These are phyloP conservation scores for Pythium sp. DNA, from an alignment of 352 stramenopile species.

Conservation along the genomic window DNA sequence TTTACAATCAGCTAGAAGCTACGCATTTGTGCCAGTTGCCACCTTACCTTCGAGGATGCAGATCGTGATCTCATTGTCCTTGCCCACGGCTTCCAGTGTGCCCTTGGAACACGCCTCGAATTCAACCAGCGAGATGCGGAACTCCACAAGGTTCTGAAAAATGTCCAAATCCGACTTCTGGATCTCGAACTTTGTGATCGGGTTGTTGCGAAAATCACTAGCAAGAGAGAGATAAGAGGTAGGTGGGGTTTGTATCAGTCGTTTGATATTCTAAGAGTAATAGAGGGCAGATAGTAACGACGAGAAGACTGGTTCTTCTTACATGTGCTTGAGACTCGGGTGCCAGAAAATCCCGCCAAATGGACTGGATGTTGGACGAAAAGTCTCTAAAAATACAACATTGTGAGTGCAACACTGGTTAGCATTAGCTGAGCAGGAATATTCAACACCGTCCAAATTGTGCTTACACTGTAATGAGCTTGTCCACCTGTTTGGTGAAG, in stretches of 20 bases:
- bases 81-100: not conserved
- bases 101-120: constrained; percentile 4
- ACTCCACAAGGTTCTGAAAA: constrained; percentile 9
- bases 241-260: not conserved
- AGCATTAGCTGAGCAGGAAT: not conserved
- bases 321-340: constrained; percentile 16
- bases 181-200: constrained; percentile 25
- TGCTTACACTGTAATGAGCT: constrained; percentile 12
- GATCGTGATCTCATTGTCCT: not conserved
- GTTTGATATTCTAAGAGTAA: not conserved
- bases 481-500: constrained; percentile 6
- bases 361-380: constrained; percentile 18
- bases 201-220: constrained; percentile 23
- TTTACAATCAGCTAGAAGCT: not conserved
- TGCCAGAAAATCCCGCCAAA: constrained; percentile 22
- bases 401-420: not conserved
- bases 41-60: constrained; percentile 16
- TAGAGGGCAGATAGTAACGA: not conserved
- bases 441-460: not conserved
- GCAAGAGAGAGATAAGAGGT: no score
- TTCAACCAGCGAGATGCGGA: constrained; percentile 12
- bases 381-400: constrained; percentile 19
- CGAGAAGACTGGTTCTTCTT: not conserved
- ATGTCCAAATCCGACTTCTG: constrained; percentile 11
- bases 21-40: not conserved